Evolutionary conservation across 1,139 yeast genomes (phyloP), one percentile per base, ranked within the genome.

Genomic region (Taphrina flavorubra): DNA sequence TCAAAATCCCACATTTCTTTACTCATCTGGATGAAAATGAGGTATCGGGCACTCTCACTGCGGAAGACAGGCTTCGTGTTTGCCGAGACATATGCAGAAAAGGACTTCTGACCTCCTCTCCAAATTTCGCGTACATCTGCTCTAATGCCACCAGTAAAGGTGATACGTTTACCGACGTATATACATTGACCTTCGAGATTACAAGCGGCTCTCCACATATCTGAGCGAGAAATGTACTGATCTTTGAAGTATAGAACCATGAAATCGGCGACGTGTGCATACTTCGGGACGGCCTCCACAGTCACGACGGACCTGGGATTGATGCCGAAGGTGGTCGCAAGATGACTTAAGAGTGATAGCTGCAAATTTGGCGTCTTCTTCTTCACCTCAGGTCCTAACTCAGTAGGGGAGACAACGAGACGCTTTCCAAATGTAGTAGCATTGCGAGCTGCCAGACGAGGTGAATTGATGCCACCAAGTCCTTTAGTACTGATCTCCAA

Each of bases 1-100:
- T 94, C 98, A 77, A 95, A 95, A 76, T 92, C 92, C 96, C 98
- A 95, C 97, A 94, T 95, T 75, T 95, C 99, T 53, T 89, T 83
- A 0, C 97, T 90, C 73, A 92, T 85, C 76, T 95, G 99, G 65
- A 95, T 86, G 71, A 95, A 81, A 63, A 92, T 90, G 13, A 92
- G 85, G 70, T 92, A 80, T 70, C 90, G 85, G 1, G 98, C 96
- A 59, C 97, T 88, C 74, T 94, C 97, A 0, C 97, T 90, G 65
- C 99, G 82, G 76, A 89, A 94, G 0, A 92, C 90, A 20, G 94
- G 80, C 73, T 88, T 88, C 4, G 99, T 92, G 44, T 85, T 82
- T 16, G 85, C 85, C 1, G 92, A 89, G 62, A 94, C 81, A 74
- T 87, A 90, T 4, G 86, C 87, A 7, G 86, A 83, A 37, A 49